These are phyloP conservation scores for Elsinoe australis DNA, from an alignment of 2,329 filamentous ascomycete species.

Conservation along the genomic window DNA sequence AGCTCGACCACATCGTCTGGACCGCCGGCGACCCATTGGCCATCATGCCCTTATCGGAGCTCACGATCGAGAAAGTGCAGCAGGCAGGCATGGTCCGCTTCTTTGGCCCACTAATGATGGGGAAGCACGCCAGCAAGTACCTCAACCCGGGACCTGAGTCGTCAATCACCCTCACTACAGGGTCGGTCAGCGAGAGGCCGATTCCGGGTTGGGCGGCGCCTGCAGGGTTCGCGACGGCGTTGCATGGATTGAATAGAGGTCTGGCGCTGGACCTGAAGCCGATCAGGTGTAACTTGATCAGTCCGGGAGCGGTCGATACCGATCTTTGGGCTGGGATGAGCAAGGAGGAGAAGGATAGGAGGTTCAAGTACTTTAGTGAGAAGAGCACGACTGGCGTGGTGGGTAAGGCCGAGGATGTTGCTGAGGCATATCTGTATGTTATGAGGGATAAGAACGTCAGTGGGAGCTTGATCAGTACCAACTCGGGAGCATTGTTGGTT, in stretches of 20 bases:
- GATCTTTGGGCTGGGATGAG: constrained; percentile 34
- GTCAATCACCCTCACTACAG: constrained; percentile 52
- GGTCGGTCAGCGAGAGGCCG: constrained; percentile 46
- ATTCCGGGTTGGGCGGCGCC: constrained; percentile 46
- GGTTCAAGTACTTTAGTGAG: constrained; percentile 25
- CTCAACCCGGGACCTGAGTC: constrained; percentile 37
- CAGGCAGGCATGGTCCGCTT: constrained; percentile 44
- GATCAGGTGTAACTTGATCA: constrained; percentile 55
- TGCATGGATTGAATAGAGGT: constrained; percentile 47
- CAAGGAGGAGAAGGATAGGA: constrained; percentile 25
- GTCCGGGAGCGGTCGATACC: constrained; percentile 46
- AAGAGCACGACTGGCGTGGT: constrained; percentile 32
- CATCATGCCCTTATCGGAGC: constrained; percentile 35
- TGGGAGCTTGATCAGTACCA: constrained; percentile 38
- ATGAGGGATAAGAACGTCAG: constrained; percentile 43
- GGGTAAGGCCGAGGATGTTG: constrained; percentile 36
- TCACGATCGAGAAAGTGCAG: constrained; percentile 37
- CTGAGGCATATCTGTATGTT: constrained; percentile 42
- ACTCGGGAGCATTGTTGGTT: constrained; percentile 32
- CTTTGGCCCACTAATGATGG: constrained; percentile 45
- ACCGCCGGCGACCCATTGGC: constrained; percentile 48
- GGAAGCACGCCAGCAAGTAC: constrained; percentile 43
- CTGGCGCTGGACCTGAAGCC: constrained; percentile 58
- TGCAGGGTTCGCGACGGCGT: constrained; percentile 42
- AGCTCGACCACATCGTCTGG: constrained; percentile 51